Conservation (phyloP, 805 yeast species). For the Grigorovia jiainica region DNA sequence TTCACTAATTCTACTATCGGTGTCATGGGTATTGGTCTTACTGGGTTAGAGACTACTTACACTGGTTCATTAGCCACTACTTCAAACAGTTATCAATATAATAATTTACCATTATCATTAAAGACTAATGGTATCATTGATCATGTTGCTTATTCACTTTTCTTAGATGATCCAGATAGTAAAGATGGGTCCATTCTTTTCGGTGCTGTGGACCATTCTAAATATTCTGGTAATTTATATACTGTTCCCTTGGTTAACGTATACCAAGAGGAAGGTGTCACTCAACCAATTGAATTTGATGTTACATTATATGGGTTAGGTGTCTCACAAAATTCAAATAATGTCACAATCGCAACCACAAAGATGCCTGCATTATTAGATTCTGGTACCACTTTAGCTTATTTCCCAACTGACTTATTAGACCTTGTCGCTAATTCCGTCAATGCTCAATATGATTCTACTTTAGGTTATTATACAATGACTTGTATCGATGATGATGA, state of each 20-base stretch:
- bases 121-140: slow-evolving; percentile 31
- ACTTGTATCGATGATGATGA: slow-evolving; percentile 33
- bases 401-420: slow-evolving; percentile 34
- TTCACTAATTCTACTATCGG: slow-evolving; percentile 30
- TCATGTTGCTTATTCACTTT: slow-evolving; percentile 34
- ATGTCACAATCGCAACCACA: slow-evolving; percentile 20
- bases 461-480: slow-evolving; percentile 37
- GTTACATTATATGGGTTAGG: slow-evolving; percentile 29
- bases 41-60: slow-evolving; percentile 55
- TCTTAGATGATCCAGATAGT: slow-evolving; percentile 35
- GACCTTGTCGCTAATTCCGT: slow-evolving; percentile 30
- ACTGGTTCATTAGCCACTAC: slow-evolving; percentile 15
- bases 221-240: slow-evolving; percentile 27
- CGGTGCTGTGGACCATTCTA: slow-evolving; percentile 34
- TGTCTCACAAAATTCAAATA: slow-evolving; percentile 12
- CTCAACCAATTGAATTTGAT: slow-evolving; percentile 19
- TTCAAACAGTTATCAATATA: slow-evolving; percentile 4
- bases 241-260: slow-evolving; percentile 25
- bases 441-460: slow-evolving; percentile 35
- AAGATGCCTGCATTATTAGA: slow-evolving; percentile 34
- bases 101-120: slow-evolving; percentile 13
- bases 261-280: slow-evolving; percentile 7
- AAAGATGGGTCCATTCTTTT: slow-evolving; percentile 36
- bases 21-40: slow-evolving; percentile 43
- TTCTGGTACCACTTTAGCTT: slow-evolving; percentile 35